phyloP scores from a whole-genome alignment of 805 yeast species.

The Suhomyces emberorum region DNA sequence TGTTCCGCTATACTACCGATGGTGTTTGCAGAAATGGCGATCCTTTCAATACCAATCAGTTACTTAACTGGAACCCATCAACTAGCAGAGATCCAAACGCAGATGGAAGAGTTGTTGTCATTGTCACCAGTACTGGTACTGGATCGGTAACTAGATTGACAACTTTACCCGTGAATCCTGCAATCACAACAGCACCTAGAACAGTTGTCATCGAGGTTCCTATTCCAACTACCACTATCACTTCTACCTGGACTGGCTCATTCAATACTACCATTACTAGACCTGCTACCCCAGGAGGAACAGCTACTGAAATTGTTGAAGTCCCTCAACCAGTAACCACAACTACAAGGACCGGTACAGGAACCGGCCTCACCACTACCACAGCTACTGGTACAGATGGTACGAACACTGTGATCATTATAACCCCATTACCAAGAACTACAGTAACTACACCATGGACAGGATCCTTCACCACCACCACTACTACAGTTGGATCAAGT shows the following conservation, averaged over 20 bases:
- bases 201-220: conserved; percentile 16
- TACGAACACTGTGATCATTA: conserved; percentile 11
- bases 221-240: conserved; percentile 7
- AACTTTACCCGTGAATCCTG: conserved; percentile 11
- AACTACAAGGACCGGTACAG: conserved; percentile 9
- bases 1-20: conserved; percentile 13
- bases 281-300: conserved; percentile 10
- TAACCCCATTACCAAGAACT: conserved; percentile 14
- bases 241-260: conserved; percentile 8
- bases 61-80: conserved; percentile 5
- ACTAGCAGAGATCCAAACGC: conserved; percentile 6
- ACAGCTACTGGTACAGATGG: conserved; percentile 9
- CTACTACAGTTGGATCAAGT: conserved; percentile 5
- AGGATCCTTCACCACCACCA: conserved; percentile 9
- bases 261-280: conserved; percentile 4
- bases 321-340: conserved; percentile 13
- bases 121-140: conserved; percentile 15
- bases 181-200: conserved; percentile 9
- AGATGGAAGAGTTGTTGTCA: conserved; percentile 7
- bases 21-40: not conserved
- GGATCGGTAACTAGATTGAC: conserved; percentile 17
- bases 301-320: conserved; percentile 11
- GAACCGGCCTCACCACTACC: conserved; percentile 2
- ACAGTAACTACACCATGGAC: conserved; percentile 16
- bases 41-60: conserved; percentile 1